Base-by-base conservation (phyloP, 1,284 basidiomycete genomes). In the Rugosomyces carneus region DNA sequence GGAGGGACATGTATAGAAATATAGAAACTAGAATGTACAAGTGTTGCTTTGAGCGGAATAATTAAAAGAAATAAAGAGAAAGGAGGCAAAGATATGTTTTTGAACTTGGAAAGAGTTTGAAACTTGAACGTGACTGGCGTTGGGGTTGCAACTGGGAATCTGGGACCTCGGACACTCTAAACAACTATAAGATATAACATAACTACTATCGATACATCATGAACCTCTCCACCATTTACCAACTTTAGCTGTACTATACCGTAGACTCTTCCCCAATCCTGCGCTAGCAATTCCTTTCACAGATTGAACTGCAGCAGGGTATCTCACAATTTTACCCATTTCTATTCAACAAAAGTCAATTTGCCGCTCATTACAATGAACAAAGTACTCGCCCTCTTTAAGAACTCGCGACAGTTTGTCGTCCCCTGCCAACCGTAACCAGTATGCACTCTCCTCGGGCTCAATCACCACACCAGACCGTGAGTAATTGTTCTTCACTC, bases 251-350 rank as follows among this genome's bases (percentile, higher is more conserved):
- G 73, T 56, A 37, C 77, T 73, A 63, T 96, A 97, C 37, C 78
- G 77, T 8, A 84, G 51, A 58, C 87, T 90, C 73, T 93, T 93
- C 37, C 74, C 68, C 5, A 87, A 58, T 0, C 93, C 93, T 4
- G 90, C 89, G 45, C 86, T 93, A 15, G 89, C 75, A 43, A 96
- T 61, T 6, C 93, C 93, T 66, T 96, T 97, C 53, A 89, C 56
- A 5, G 85, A 78, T 68, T 97, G 93, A 9, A 89, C 72, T 3
- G 89, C 80, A 8, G 93, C 90, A 3, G 93, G 90, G 49, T 80
- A 75, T 50, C 82, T 75, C 42, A 96, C 92, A 59, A 94, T 93
- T 20, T 69, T 66, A 32, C 72, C 65, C 69, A 92, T 80, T 65
- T 90, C 89, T 90, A 4, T 56, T 16, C 40, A 27, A 48, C n/a